A percentile compares a stretch with the other conserved stretches of the same genome.
These are phyloP conservation scores for Neurospora sp. DNA, from an alignment of 495 filamentous ascomycete genomes.

Conservation along the genomic window DNA sequence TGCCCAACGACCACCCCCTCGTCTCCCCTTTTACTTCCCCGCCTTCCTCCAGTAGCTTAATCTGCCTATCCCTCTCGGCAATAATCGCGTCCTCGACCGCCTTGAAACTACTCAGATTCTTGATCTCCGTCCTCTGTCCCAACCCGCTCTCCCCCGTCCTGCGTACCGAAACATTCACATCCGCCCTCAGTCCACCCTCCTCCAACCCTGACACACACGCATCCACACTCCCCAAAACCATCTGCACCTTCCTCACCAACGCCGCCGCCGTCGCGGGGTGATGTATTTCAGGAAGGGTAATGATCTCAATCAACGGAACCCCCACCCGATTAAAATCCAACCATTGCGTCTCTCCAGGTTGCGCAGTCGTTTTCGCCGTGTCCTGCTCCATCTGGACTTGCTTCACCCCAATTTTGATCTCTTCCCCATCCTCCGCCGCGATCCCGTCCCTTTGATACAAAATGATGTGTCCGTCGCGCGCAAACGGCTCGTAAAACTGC, in stretches of 20 bases:
- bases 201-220: slow-evolving; percentile 89
- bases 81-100: slow-evolving; percentile 89
- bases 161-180: slow-evolving; percentile 90
- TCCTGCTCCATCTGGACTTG: slow-evolving; percentile 97
- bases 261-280: slow-evolving; percentile 76
- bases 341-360: slow-evolving; percentile 60
- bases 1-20: slow-evolving; percentile 78
- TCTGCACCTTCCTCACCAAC: slow-evolving; percentile 80
- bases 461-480: slow-evolving; percentile 59
- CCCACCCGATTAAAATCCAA: slow-evolving; percentile 93
- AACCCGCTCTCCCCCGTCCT: slow-evolving; percentile 28
- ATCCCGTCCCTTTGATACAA: slow-evolving; percentile 73
- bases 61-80: slow-evolving; percentile 84
- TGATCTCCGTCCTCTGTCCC: slow-evolving; percentile 76
- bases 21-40: slow-evolving; percentile 80
- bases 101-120: slow-evolving; percentile 91
- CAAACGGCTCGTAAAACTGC: slow-evolving; percentile 88
- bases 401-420: slow-evolving; percentile 66
- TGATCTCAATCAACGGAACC: slow-evolving; percentile 87
- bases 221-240: slow-evolving; percentile 66
- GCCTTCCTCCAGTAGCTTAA: slow-evolving; percentile 65
- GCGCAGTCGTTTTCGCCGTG: slow-evolving; percentile 84
- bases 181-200: slow-evolving; percentile 76
- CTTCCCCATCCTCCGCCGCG: slow-evolving; percentile 54
- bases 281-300: slow-evolving; percentile 80